Percentiles rank a stretch among this genome's conserved stretches.
Evolutionary conservation across 371 early-diverging fungal genomes (phyloP).

Genomic region (Coemansia sp.): DNA sequence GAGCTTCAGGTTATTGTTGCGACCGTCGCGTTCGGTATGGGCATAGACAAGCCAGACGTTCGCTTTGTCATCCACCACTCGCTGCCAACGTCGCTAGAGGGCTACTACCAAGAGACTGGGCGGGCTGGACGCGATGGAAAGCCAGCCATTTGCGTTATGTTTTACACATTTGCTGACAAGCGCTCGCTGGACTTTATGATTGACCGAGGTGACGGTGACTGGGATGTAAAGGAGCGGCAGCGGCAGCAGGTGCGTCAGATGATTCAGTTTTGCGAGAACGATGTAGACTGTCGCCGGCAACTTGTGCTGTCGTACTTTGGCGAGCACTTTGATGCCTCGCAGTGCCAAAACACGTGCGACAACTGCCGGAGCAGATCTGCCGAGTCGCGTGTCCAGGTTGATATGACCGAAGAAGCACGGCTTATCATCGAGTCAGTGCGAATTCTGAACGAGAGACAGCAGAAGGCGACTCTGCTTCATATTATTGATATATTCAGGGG

Average conservation of each 20-base stretch:
- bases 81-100: slow-evolving; percentile 94
- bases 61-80: slow-evolving; percentile 98
- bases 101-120: slow-evolving; percentile 99
- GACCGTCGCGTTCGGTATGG: slow-evolving; percentile 99
- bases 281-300: slow-evolving; percentile 88
- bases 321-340: slow-evolving; percentile 72
- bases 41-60: slow-evolving; percentile 99
- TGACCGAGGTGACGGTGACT: slow-evolving; percentile 80
- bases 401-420: slow-evolving; percentile 63
- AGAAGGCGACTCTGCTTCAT: slow-evolving; percentile 70
- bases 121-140: slow-evolving; percentile 98
- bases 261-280: slow-evolving; percentile 94
- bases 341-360: slow-evolving; percentile 91
- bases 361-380: slow-evolving; percentile 69
- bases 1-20: slow-evolving; percentile 92
- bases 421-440: slow-evolving; percentile 58
- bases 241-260: slow-evolving; percentile 86
- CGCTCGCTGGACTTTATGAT: slow-evolving; percentile 74
- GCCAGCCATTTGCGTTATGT: slow-evolving; percentile 84
- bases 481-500: slow-evolving; percentile 83
- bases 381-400: slow-evolving; percentile 28
- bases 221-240: slow-evolving; percentile 82
- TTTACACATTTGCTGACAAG: slow-evolving; percentile 85
- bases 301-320: slow-evolving; percentile 96
- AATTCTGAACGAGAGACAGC: slow-evolving; percentile 17